Conservation (phyloP, 176 grass and related monocot genomes). For the Dendrocalamus sinicus region DNA sequence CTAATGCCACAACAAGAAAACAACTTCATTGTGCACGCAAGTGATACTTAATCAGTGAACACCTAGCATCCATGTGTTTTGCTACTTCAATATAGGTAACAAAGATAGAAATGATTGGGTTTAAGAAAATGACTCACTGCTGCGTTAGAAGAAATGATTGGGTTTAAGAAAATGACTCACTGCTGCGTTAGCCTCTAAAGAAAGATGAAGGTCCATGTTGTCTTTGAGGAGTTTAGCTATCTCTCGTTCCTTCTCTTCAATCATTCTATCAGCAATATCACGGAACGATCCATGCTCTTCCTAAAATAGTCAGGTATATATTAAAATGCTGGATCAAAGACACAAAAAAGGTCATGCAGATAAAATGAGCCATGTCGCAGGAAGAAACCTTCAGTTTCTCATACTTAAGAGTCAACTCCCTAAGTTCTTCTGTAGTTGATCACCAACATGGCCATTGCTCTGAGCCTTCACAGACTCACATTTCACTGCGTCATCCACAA, state of each 20-base stretch:
- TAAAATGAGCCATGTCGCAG: conserved; percentile 33
- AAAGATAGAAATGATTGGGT: conserved; percentile 32
- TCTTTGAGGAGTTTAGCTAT: conserved; percentile 74
- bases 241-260: conserved; percentile 91
- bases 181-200: conserved; percentile 65
- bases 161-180: conserved; percentile 45
- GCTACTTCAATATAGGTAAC: conserved; percentile 5
- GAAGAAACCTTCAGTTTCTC: conserved; percentile 86
- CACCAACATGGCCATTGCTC: conserved; percentile 66
- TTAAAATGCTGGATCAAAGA: conserved; percentile 44
- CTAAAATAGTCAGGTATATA: conserved; percentile 50
- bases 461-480: conserved; percentile 69
- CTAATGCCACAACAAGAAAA: background rate
- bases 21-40: background rate
- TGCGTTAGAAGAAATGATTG: conserved; percentile 43
- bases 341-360: background rate
- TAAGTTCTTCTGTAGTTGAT: conserved; percentile 80
- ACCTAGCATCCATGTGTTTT: conserved; percentile 5
- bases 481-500: conserved; percentile 71
- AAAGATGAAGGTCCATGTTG: conserved; percentile 76
- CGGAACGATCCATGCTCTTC: conserved; percentile 90
- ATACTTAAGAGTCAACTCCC: conserved; percentile 73
- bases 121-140: conserved; percentile 47
- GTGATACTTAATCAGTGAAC: conserved; percentile 12
- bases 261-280: conserved; percentile 93